Evolutionary conservation across 2,329 filamentous ascomycete genomes (phyloP).

Genomic region (Rutstroemia sp.): DNA sequence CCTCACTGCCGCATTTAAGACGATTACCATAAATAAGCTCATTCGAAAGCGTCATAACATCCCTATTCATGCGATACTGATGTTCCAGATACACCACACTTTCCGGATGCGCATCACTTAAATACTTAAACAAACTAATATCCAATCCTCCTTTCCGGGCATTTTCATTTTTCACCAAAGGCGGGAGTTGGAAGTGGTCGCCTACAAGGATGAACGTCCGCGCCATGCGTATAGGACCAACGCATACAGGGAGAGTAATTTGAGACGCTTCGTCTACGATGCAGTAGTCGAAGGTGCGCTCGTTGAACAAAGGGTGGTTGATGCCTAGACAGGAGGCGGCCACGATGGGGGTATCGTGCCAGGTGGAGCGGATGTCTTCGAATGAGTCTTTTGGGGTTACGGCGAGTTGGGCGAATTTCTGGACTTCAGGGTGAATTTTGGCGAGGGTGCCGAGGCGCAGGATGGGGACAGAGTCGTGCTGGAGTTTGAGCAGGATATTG

Average conservation of each 20-base stretch:
- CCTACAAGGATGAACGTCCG: constrained; percentile 90
- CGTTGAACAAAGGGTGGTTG: constrained; percentile 79
- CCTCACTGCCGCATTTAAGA: constrained; percentile 78
- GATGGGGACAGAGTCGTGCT: constrained; percentile 67
- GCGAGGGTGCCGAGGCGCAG: constrained; percentile 77
- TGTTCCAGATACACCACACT: constrained; percentile 90
- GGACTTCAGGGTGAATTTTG: constrained; percentile 84
- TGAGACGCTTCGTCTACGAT: constrained; percentile 98
- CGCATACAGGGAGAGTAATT: constrained; percentile 89
- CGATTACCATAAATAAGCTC: constrained; percentile 86
- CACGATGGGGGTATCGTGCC: constrained; percentile 81
- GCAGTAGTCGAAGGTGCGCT: constrained; percentile 92
- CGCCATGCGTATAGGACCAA: constrained; percentile 90
- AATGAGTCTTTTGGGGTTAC: constrained; percentile 66
- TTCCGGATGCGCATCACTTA: constrained; percentile 80
- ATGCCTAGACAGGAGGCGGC: constrained; percentile 93
- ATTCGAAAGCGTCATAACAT: constrained; percentile 92
- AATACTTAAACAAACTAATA: constrained; percentile 84
- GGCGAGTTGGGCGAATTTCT: constrained; percentile 75
- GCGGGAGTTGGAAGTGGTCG: constrained; percentile 92
- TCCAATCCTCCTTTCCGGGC: constrained; percentile 82
- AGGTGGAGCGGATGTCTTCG: constrained; percentile 75
- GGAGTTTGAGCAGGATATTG: constrained; percentile 92
- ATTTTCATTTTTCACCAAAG: constrained; percentile 86
- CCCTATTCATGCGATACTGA: constrained; percentile 97